Percentiles rank a stretch among this genome's conserved stretches.
Conservation (phyloP, 495 filamentous ascomycete genomes). For the Penicillium robsamsonii region DNA sequence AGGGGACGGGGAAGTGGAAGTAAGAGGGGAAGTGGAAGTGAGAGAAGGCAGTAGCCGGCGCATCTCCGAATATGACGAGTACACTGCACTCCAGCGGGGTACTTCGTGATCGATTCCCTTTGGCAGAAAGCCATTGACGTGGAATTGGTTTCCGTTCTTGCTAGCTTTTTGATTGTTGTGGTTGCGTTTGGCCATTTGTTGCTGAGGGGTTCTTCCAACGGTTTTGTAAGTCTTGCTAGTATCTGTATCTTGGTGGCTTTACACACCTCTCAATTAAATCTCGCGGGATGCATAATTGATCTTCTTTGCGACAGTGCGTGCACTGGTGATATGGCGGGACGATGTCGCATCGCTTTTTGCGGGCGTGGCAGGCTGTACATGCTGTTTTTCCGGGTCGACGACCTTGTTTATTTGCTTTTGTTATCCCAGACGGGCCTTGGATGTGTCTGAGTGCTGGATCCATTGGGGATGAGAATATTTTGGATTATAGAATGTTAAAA, state of each 20-base stretch:
- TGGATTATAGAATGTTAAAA: neutral
- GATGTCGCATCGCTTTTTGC: conserved; percentile 20
- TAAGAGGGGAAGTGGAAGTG: neutral
- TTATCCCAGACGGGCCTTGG: conserved; percentile 1
- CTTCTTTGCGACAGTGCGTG: conserved; percentile 16
- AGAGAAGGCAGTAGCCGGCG: conserved; percentile 12
- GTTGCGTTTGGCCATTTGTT: neutral
- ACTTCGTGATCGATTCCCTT: neutral
- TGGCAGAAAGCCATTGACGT: neutral
- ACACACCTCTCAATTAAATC: conserved; percentile 15
- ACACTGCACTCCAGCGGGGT: conserved; percentile 6
- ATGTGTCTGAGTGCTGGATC: neutral
- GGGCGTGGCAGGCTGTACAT: conserved; percentile 14
- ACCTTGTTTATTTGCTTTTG: conserved; percentile 6
- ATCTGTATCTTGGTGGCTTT: neutral
- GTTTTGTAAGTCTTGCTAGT: neutral
- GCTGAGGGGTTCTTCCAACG: neutral
- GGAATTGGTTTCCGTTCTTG: neutral
- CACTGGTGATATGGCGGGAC: conserved; percentile 12
- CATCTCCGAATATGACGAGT: conserved; percentile 8
- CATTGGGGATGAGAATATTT: neutral
- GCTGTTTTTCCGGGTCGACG: conserved; percentile 10
- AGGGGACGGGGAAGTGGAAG: conserved; percentile 3
- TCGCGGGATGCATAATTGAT: conserved; percentile 13
- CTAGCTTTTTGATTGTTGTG: neutral